Base-by-base conservation (phyloP, 495 filamentous ascomycete species). In the Trichoderma asperelloides region DNA sequence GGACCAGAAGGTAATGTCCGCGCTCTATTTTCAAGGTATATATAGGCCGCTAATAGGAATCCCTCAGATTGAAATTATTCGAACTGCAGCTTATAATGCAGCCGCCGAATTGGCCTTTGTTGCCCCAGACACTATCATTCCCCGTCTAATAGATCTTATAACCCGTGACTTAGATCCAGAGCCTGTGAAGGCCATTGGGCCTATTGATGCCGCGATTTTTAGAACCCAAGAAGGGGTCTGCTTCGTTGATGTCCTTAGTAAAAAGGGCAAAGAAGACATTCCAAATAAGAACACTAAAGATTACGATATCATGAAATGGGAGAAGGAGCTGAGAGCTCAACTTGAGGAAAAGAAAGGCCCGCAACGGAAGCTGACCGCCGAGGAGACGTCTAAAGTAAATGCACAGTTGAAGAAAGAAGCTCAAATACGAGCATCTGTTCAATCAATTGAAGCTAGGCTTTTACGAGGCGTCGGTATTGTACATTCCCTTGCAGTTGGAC, bases 301-400 rank as follows among this genome's bases (percentile, higher is more conserved):
- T 74, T 96, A 97, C 69, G 90, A 98, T 71, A 96, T 91, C 1
- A 73, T 97, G 63, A 97, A 97, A 78, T 98, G 95, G 95, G 95
- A 98, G 76, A 88, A 91, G 71, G 95, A 98, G 67, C 83, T 98
- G n/a, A 79, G 93, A 62, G 84, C 86, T 41, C 92, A 98, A 71
- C 78, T 98, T 49, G 93, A 92, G 27, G 81, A 91, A 70, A 98
- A 97, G 81, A 95, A 92, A 78, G 96, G 96, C 3, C 85, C 90
- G 47, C 87, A 92, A 70, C 93, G 90, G 80, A 98, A 97, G 77
- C 86, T 98, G 40, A 94, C 90, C 0, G 77, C 89, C 0, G 93
- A 97, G 43, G 94, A 98, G 71, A 89, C 88, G 69, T 82, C 87
- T 41, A 97, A 93, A 74, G 92, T 98, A 67, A 93, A 96, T 40